phyloP scores from a whole-genome alignment of 176 grass and related monocot species.

The Lolium multiflorum region DNA sequence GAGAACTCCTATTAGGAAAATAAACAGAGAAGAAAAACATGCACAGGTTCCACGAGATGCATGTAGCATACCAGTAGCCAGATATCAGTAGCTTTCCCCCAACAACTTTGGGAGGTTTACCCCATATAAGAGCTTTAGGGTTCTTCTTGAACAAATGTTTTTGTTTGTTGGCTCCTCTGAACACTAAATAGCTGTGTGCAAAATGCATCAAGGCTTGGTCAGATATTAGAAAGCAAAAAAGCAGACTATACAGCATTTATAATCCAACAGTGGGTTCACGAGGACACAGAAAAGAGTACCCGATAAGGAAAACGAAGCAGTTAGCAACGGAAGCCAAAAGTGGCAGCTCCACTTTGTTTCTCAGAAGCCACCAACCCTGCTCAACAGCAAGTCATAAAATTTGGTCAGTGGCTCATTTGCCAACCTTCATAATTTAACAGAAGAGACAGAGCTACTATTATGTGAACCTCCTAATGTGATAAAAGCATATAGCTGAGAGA shows the following conservation, averaged over 20 bases:
- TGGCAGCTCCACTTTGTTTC: conserved; percentile 75
- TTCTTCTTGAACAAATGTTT: conserved; percentile 97
- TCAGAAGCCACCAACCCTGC: conserved; percentile 97
- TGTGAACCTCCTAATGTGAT: neutral
- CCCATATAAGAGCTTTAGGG: conserved; percentile 92
- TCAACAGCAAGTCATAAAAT: conserved; percentile 8
- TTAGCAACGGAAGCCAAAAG: conserved; percentile 59
- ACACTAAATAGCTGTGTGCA: conserved; percentile 76
- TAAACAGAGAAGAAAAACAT: neutral
- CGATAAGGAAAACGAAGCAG: conserved; percentile 77
- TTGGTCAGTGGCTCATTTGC: conserved; percentile 7
- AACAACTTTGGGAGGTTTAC: conserved; percentile 81
- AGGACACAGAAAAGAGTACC: conserved; percentile 58
- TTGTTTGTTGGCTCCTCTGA: conserved; percentile 97
- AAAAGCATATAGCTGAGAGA: conserved; percentile 15
- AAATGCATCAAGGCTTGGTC: conserved; percentile 13
- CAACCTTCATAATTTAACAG: neutral
- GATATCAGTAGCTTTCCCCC: conserved; percentile 90
- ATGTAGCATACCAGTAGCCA: conserved; percentile 82
- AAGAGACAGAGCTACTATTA: conserved; percentile 1
- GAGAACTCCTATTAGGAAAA: too few relatives aligned
- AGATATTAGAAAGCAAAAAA: conserved; percentile 35
- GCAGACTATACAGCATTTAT: neutral
- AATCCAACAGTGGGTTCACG: conserved; percentile 11
- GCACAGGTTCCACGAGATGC: neutral